Conservation (phyloP, 2,329 filamentous ascomycete species). For the Phialophora chinensis region DNA sequence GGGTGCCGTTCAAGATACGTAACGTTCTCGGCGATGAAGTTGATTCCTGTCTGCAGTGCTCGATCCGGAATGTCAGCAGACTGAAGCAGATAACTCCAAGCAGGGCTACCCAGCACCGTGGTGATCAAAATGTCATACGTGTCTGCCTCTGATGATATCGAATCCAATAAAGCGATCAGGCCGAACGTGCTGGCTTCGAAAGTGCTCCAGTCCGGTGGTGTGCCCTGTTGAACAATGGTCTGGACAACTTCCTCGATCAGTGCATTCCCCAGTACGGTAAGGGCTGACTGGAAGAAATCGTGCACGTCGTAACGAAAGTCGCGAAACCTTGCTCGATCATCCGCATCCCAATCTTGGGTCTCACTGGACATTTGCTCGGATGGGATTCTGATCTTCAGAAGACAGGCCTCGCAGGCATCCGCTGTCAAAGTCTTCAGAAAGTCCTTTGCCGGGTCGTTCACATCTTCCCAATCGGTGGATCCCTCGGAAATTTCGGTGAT, state of each 20-base stretch:
- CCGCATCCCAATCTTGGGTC: constrained; percentile 47
- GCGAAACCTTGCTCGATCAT: constrained; percentile 51
- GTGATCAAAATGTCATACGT: constrained; percentile 50
- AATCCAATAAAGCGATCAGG: constrained; percentile 52
- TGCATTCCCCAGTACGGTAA: constrained; percentile 51
- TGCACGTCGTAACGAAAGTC: constrained; percentile 53
- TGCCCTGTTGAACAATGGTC: constrained; percentile 45
- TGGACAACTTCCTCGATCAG: constrained; percentile 51
- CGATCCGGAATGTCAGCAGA: constrained; percentile 46
- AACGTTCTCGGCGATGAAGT: constrained; percentile 52
- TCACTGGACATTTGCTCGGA: constrained; percentile 41
- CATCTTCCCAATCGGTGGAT: constrained; percentile 50
- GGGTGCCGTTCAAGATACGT: constrained; percentile 53
- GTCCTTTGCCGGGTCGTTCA: constrained; percentile 38
- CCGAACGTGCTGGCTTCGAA: constrained; percentile 54
- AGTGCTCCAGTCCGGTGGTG: constrained; percentile 48
- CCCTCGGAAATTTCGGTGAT: constrained; percentile 50
- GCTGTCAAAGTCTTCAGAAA: constrained; percentile 28
- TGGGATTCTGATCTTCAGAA: constrained; percentile 38
- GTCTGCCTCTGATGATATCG: constrained; percentile 52
- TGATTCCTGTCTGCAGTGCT: constrained; percentile 50
- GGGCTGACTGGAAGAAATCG: constrained; percentile 53
- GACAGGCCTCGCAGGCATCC: constrained; percentile 35
- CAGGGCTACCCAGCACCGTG: constrained; percentile 46
- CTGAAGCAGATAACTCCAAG: constrained; percentile 44